Conservation (phyloP, 2,329 filamentous ascomycete genomes). For the Calonectria pteridis region DNA sequence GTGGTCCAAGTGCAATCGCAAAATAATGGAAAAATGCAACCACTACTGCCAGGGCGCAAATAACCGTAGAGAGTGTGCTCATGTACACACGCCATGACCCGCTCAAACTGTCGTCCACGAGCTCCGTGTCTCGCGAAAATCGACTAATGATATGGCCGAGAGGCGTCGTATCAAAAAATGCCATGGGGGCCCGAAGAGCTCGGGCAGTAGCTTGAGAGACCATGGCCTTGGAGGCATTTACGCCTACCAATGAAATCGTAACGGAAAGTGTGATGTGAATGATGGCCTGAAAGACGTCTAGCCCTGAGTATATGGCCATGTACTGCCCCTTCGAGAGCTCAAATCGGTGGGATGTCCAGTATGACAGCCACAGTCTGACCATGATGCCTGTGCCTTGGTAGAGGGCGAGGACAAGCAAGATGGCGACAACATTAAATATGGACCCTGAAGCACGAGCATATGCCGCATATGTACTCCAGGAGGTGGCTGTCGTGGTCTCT, state of each 20-base stretch:
- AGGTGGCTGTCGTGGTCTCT: slow-evolving; percentile 78
- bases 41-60: slow-evolving; percentile 87
- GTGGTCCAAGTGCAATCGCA: slow-evolving; percentile 69
- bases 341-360: slow-evolving; percentile 88
- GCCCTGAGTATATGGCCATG: slow-evolving; percentile 77
- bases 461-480: slow-evolving; percentile 82
- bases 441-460: slow-evolving; percentile 83
- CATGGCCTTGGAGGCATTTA: slow-evolving; percentile 85
- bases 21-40: slow-evolving; percentile 96
- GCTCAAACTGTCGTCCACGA: slow-evolving; percentile 92
- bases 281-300: slow-evolving; percentile 78
- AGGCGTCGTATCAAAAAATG: slow-evolving; percentile 97
- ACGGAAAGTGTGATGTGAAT: slow-evolving; percentile 86
- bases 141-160: slow-evolving; percentile 97
- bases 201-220: slow-evolving; percentile 82
- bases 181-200: slow-evolving; percentile 79
- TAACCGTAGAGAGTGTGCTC: slow-evolving; percentile 83
- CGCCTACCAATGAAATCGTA: slow-evolving; percentile 81
- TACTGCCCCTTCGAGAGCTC: slow-evolving; percentile 75
- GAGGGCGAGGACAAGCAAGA: slow-evolving; percentile 73
- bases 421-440: slow-evolving; percentile 74
- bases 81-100: slow-evolving; percentile 95
- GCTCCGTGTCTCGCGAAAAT: slow-evolving; percentile 94
- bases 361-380: slow-evolving; percentile 93
- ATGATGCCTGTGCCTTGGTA: slow-evolving; percentile 87